Percentiles rank a stretch among this genome's conserved stretches.
Conservation (phyloP, 306 rosid species). For the Pyrus communis region DNA sequence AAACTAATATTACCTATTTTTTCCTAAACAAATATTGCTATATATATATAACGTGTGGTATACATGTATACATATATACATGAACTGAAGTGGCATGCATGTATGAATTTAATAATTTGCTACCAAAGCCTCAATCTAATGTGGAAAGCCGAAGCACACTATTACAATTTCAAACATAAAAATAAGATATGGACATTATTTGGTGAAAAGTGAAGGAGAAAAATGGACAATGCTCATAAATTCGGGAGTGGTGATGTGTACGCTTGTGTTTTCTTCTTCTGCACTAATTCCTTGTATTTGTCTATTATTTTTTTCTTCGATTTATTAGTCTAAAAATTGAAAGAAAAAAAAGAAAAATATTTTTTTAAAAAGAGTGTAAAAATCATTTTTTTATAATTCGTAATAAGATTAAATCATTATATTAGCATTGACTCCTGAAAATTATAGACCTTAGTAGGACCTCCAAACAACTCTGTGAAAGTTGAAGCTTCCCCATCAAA, state of each 20-base stretch:
- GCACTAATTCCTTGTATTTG: no score
- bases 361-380: no score
- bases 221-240: background rate
- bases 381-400: no score
- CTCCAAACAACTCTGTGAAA: background rate
- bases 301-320: no score
- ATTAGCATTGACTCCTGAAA: background rate
- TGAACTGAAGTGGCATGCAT: background rate
- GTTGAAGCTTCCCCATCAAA: slow-evolving; percentile 7
- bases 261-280: no score
- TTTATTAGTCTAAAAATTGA: no score
- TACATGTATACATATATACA: background rate
- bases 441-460: background rate
- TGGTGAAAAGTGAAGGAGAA: background rate
- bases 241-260: no score
- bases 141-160: background rate
- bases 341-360: no score
- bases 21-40: background rate
- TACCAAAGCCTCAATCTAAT: background rate
- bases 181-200: background rate
- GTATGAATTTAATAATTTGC: background rate
- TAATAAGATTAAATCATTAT: background rate
- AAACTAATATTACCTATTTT: background rate
- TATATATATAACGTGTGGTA: background rate
- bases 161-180: background rate